Evolutionary conservation across 495 filamentous ascomycete genomes (phyloP).

Genomic region (Penicillium egyptiacum): DNA sequence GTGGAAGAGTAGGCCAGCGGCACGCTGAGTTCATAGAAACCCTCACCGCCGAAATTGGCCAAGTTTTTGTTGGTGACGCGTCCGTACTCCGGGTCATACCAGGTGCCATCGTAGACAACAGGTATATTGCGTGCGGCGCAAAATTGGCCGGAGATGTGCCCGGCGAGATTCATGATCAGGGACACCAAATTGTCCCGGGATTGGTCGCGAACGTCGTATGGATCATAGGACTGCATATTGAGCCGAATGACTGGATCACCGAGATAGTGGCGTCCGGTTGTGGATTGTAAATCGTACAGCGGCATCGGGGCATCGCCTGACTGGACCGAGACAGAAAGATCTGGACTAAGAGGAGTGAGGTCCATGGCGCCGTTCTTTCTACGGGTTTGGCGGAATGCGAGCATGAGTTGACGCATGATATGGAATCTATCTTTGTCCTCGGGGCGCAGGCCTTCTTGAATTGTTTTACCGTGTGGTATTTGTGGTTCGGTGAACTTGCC

Average conservation of each 20-base stretch:
- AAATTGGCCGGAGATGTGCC: constrained; percentile 71
- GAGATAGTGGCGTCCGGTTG: constrained; percentile 36
- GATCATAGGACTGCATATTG: constrained; percentile 27
- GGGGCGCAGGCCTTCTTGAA: constrained; percentile 27
- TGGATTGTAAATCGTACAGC: constrained; percentile 33
- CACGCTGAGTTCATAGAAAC: constrained; percentile 33
- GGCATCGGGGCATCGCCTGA: constrained; percentile 23
- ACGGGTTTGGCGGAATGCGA: constrained; percentile 40
- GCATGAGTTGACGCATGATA: constrained; percentile 43
- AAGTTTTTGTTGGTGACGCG: constrained; percentile 41
- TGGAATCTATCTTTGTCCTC: constrained; percentile 44
- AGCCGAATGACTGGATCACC: constrained; percentile 58
- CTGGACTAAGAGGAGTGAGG: constrained; percentile 17
- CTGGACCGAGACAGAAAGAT: constrained; percentile 36
- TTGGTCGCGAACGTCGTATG: constrained; percentile 42
- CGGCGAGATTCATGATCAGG: constrained; percentile 76
- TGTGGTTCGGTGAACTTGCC: constrained; percentile 27
- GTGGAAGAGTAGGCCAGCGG: constrained; percentile 55
- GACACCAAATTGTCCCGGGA: constrained; percentile 50
- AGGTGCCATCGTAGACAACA: constrained; percentile 69
- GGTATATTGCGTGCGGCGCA: constrained; percentile 74
- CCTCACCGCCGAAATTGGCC: constrained; percentile 31
- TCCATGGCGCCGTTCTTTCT: constrained; percentile 45
- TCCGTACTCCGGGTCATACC: constrained; percentile 56
- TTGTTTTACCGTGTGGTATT: constrained; percentile 7